These are phyloP conservation scores for Fremontodendron californicum DNA, from an alignment of 345 rosid species.

Conservation along the genomic window DNA sequence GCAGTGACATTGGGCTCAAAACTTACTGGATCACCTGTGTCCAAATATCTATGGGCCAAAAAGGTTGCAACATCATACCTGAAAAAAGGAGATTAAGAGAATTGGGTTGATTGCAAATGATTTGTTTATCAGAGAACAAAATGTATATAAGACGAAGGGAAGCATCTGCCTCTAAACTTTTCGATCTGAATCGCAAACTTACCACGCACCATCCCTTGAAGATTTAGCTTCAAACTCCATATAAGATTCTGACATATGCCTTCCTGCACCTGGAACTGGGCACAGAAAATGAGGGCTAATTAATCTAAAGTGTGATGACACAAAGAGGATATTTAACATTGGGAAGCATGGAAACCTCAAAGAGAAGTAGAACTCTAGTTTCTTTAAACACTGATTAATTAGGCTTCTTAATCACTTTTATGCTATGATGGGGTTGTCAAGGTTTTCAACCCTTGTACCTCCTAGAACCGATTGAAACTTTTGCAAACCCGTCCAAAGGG, in stretches of 20 bases:
- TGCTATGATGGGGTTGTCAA: neutral
- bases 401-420: neutral
- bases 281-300: neutral
- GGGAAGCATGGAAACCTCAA: neutral
- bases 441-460: neutral
- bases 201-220: constrained; percentile 98
- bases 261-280: constrained; percentile 49
- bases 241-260: constrained; percentile 52
- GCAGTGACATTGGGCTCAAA: neutral
- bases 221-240: constrained; percentile 98
- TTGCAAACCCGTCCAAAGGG: neutral
- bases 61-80: constrained; percentile 72
- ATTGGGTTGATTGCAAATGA: neutral
- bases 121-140: neutral
- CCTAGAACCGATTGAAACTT: neutral
- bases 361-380: neutral
- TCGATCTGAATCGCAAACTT: constrained; percentile 22
- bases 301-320: constrained; percentile 10
- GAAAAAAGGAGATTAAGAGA: constrained; percentile 15
- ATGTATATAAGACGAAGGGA: neutral
- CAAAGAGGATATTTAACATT: neutral
- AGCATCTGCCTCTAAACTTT: constrained; percentile 10
- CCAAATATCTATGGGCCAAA: constrained; percentile 54
- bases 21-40: constrained; percentile 54
- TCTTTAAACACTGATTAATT: neutral